Base-by-base conservation (phyloP, 345 rosid genomes). In the Trapa incisa region DNA sequence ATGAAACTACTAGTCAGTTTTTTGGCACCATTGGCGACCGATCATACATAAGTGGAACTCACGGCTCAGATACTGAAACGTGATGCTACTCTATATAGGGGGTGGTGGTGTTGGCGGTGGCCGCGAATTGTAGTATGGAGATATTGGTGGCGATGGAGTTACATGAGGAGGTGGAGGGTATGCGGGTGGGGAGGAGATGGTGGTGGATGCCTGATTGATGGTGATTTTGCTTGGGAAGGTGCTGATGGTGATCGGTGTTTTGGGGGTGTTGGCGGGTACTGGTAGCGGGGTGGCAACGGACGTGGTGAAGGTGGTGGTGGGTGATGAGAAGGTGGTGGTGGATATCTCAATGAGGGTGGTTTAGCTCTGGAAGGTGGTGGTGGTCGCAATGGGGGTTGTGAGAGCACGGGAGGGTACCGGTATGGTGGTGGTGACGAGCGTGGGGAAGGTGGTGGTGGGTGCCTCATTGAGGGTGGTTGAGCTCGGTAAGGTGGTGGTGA, bases 311-410 rank as follows among this genome's bases (percentile, higher is more conserved):
- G 29, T 22, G 29, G 29, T 22, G 29, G 29, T 22, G 29, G 29
- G 29, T 22, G 29, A 22, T 22, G 29, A 22, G 29, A 22, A 22
- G 29, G 29, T 22, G 29, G 29, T 22, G 29, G 29, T 22, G 29
- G 29, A 22, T 22, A 0, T 22, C 29, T 22, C 29, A 22, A 70
- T 2, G 75, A 72, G 12, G 66, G 54, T 35, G 64, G 22, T 9
- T 64, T 50, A 11, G 70, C 1, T 16, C 75, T 74, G 33, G 78
- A 66, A 3, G 75, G 63, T n/a, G 78, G 75, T 10, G 38, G 64
- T 33, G 16, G 29, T 22, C 29, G 29, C 29, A 22, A 61, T 42
- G 71, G 43, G 43, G 71, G 71, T 47, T 32, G 29, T 39, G 70
- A 47, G 1, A 41, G 52, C 4, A 42, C 45, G 8, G 58, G 68